phyloP scores from a whole-genome alignment of 2,329 filamentous ascomycete species.

The Penicillium sp. region DNA sequence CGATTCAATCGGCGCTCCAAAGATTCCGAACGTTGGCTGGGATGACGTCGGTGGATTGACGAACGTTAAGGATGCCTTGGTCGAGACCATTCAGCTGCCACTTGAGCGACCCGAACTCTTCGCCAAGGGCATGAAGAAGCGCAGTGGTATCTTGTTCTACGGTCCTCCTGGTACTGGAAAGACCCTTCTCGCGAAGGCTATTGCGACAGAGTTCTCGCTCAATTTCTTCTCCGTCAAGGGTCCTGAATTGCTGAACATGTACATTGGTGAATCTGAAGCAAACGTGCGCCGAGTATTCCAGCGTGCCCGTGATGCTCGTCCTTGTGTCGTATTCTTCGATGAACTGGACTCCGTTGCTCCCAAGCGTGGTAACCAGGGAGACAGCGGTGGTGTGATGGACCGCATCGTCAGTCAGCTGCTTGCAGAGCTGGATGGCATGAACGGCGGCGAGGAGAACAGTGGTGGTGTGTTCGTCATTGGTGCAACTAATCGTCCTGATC shows the following conservation, averaged over 20 bases:
- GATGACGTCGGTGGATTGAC: slow-evolving; percentile 90
- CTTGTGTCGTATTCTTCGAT: slow-evolving; percentile 97
- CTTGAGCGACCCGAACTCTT: slow-evolving; percentile 91
- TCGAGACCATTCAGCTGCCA: slow-evolving; percentile 93
- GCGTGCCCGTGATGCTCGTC: slow-evolving; percentile 94
- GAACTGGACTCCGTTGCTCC: slow-evolving; percentile 96
- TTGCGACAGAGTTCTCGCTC: slow-evolving; percentile 97
- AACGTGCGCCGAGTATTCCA: slow-evolving; percentile 99
- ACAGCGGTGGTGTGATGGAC: slow-evolving; percentile 97
- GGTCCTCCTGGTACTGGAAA: slow-evolving; percentile 99
- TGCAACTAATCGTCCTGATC: slow-evolving; percentile 90
- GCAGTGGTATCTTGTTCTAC: slow-evolving; percentile 97
- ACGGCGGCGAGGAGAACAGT: slow-evolving; percentile 75
- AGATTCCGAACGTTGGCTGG: slow-evolving; percentile 97
- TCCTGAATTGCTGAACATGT: slow-evolving; percentile 97
- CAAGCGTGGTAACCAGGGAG: slow-evolving; percentile 94
- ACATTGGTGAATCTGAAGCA: slow-evolving; percentile 99
- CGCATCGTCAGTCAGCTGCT: slow-evolving; percentile 93
- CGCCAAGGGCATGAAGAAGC: slow-evolving; percentile 97
- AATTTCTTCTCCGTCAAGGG: slow-evolving; percentile 99
- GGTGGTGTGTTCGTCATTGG: slow-evolving; percentile 96
- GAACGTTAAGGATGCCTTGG: slow-evolving; percentile 95
- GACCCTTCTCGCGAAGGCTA: slow-evolving; percentile 97
- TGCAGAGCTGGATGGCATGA: slow-evolving; percentile 97
- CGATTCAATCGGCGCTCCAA: slow-evolving; percentile 93